These are phyloP conservation scores for Spiraea crenata DNA, from an alignment of 331 rosid species.

Conservation along the genomic window DNA sequence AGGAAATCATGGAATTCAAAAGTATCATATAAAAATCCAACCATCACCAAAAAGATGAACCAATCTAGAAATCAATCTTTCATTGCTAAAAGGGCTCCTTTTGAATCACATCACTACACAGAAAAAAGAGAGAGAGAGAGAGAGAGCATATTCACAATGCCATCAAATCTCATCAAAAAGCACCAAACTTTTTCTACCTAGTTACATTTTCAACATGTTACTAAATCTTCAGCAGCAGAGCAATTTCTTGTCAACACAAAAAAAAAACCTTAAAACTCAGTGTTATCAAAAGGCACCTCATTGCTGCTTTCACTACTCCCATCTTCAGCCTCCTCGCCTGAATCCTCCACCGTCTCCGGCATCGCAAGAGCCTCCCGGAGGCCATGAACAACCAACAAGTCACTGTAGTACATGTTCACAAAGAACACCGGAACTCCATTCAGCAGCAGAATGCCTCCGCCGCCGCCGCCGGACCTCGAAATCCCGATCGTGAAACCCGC, in stretches of 20 bases:
- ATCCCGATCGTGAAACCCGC: constrained; percentile 50
- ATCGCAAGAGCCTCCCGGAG: constrained; percentile 41
- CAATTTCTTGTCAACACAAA: no score
- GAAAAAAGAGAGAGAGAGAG: no score
- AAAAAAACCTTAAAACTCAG: constrained; percentile 36
- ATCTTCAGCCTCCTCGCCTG: constrained; percentile 10
- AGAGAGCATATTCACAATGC: no score
- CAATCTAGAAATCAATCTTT: no score
- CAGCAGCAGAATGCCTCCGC: constrained; percentile 31
- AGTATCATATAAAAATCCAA: no score
- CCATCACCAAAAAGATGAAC: no score
- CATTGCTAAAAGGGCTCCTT: no score
- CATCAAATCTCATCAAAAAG: not conserved
- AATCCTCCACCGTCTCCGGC: constrained; percentile 12
- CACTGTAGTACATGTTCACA: constrained; percentile 47
- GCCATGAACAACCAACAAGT: constrained; percentile 66
- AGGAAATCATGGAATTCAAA: no score
- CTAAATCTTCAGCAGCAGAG: no score
- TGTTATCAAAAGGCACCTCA: constrained; percentile 27
- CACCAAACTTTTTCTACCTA: not conserved
- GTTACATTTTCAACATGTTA: not conserved
- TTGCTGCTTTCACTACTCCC: constrained; percentile 1
- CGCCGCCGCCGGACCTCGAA: constrained; percentile 37
- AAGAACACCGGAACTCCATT: constrained; percentile 56
- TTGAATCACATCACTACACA: no score